Evolutionary conservation across 2,329 filamentous ascomycete genomes (phyloP), one percentile per base, ranked within the genome.

Genomic region (Cladosporium austrohemisphaericum): DNA sequence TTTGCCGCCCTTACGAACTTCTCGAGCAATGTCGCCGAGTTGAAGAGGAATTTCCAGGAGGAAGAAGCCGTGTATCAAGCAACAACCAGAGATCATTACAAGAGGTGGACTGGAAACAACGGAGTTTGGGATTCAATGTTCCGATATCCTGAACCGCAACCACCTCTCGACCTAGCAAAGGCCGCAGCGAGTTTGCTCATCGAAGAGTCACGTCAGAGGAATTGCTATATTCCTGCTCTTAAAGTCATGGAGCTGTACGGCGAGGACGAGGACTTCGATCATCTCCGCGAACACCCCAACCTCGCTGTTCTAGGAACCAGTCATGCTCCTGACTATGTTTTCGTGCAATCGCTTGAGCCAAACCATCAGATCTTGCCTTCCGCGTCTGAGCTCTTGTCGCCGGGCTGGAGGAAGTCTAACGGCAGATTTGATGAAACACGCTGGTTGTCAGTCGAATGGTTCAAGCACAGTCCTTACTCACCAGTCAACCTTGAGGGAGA

Each of bases 401-500:
- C 32, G 32, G 14, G 28, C 28, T 31, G 4, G 11, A 31, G 5
- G 11, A 20, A 20, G 33, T 11, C 33, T 8, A 5, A 7, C 18
- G 8, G 18, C 8, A n/a, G 37, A 9, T 26, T 26, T 9, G 11
- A 18, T 19, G n/a, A 18, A 7, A n/a, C 19, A 20, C 28, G 7
- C 29, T 68, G 65, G 65, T 55, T 68, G 10, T 61, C 61, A 7
- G 55, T 65, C 9, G 57, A 61, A 32, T 68, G 66, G 66, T 68
- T 68, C 58, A 63, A 62, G 49, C 52, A 57, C 9, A 77, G 70
- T 53, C 67, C 71, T 0, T 82, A 83, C 60, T 82, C 79, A 1
- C 79, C 78, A 1, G 59, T 76, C n/a, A 64, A 71, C 14, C 63
- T 81, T 1, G 78, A 81, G 56, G 64, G 68, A n/a, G 66, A 77